Evolutionary conservation across 352 stramenopile genomes (phyloP), one percentile per base, ranked within the genome.

Genomic region (Aphanomyces astaci): DNA sequence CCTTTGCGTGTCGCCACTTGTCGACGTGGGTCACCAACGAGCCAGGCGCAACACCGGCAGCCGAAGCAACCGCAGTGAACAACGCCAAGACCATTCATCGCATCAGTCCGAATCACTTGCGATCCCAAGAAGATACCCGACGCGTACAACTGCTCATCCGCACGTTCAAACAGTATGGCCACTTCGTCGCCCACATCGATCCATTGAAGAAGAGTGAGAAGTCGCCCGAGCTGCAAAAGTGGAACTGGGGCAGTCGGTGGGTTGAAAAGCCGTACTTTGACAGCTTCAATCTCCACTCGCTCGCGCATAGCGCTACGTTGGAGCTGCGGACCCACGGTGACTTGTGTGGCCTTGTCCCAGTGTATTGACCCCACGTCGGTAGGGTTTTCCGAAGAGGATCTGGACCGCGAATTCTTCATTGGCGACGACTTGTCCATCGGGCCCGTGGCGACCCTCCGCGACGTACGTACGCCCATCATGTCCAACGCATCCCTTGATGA

Each of bases 381-480:
- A 89, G 92, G 93, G 33, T 98, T 98, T 76, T 95, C 83, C 17
- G 74, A 79, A 15, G 84, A 71, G 25, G 94, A 98, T 63, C 76
- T 97, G 52, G 89, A 98, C 70, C 83, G 88, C 30, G 84, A 91
- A 72, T 95, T 98, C 62, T 96, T 97, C 72, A 93, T 98, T 40
- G 87, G 88, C 48, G 84, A 96, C 51, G 81, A 97, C 64, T 73
- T 90, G 13, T 84, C 81, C 22, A 94, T 93, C 72, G 86, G 86
- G 0, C 86, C 86, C 32, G 82, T 94, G 2, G 83, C 83, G 7
- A 92, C 83, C 45, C 74, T 95, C 7, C 75, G 81, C 62, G 73
- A 89, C 71, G 82, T 88, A 49, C 31, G 49, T 56, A n/a, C n/a
- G n/a, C n/a, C n/a, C n/a, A n/a, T n/a, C n/a, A n/a, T n/a, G n/a